Conservation (phyloP, 768 basidiomycete genomes). For the Hericium alpestre region DNA sequence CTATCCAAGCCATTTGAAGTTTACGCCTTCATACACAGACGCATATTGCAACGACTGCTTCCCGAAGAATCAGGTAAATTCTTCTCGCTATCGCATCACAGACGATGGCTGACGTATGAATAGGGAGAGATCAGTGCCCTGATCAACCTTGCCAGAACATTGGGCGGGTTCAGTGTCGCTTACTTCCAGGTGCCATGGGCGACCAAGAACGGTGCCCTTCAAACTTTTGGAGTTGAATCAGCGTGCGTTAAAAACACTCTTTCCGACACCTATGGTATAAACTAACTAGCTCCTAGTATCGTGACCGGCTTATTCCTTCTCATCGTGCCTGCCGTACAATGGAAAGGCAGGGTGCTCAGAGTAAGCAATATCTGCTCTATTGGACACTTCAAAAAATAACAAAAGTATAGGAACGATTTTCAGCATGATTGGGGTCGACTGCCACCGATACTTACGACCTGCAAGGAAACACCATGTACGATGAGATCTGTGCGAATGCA, state of each 20-base stretch:
- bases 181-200: conserved; percentile 65
- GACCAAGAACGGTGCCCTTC: conserved; percentile 44
- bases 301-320: conserved; percentile 41
- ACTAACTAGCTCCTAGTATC: conserved; percentile 44
- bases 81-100: neutral
- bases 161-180: conserved; percentile 55
- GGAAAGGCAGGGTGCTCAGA: conserved; percentile 35
- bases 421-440: neutral
- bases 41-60: conserved; percentile 42
- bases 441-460: too few species aligned
- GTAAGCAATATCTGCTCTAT: conserved; percentile 22
- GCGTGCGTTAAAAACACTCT: conserved; percentile 33
- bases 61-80: conserved; percentile 28
- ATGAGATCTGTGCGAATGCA: too few species aligned
- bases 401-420: conserved; percentile 4
- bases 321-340: conserved; percentile 40
- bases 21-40: conserved; percentile 18
- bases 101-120: neutral
- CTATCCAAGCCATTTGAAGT: conserved; percentile 12
- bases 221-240: conserved; percentile 53
- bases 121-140: conserved; percentile 56
- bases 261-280: conserved; percentile 53
- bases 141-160: conserved; percentile 42
- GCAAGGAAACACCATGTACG: too few species aligned
- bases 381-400: neutral